Percentiles rank a stretch among this genome's conserved stretches.
phyloP scores from a whole-genome alignment of 306 rosid genomes.

The Malus domestica region ASM211411v1 NC_041792.1:28829407-28829906 shows the following conservation, averaged over 20 bases:
- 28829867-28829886: background rate
- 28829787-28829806: too few relatives aligned
- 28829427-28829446: background rate
- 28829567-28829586: constrained; percentile 50
- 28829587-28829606: constrained; percentile 46
- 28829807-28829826: too few relatives aligned
- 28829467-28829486: constrained; percentile 9
- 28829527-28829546: constrained; percentile 46
- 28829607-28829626: constrained; percentile 56
- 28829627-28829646: constrained; percentile 43
- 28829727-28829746: background rate
- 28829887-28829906: background rate
- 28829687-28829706: constrained; percentile 43
- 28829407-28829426: too few relatives aligned
- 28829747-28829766: background rate
- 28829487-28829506: constrained; percentile 24
- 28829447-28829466: background rate
- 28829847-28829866: too few relatives aligned
- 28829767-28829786: too few relatives aligned
- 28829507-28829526: constrained; percentile 8
- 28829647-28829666: constrained; percentile 62
- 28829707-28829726: constrained; percentile 54
- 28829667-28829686: constrained; percentile 45
- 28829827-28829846: too few relatives aligned
- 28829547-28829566: constrained; percentile 54